phyloP scores from a whole-genome alignment of 225 moss, liverwort and hornwort genomes.

The Bryum argenteum region DNA sequence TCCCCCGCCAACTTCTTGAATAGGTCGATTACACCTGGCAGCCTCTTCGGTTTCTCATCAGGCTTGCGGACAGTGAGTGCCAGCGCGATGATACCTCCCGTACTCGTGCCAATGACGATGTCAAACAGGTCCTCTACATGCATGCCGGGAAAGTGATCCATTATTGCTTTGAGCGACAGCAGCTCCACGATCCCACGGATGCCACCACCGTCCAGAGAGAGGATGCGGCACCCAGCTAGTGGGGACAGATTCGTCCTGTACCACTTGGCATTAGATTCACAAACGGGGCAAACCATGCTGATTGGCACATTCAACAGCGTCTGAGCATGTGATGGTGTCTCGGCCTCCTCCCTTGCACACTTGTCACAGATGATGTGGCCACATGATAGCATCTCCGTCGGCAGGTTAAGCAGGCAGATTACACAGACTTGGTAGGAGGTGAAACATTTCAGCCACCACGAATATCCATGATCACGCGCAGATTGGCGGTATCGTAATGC shows the following conservation, averaged over 20 bases:
- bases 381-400: not conserved
- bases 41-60: no score
- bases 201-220: not conserved
- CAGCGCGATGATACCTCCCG: no score
- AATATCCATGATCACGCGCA: not conserved
- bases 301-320: not conserved
- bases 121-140: no score
- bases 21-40: no score
- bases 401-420: not conserved
- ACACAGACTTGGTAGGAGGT: not conserved
- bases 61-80: no score
- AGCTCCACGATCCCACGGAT: not conserved
- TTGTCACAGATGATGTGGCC: not conserved
- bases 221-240: not conserved
- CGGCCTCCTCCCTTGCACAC: not conserved
- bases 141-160: no score
- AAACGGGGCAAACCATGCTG: not conserved
- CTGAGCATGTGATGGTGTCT: no score
- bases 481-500: accelerated
- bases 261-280: not conserved
- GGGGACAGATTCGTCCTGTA: not conserved
- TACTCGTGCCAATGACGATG: no score
- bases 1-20: no score
- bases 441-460: not conserved
- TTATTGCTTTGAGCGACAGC: not conserved